These are phyloP conservation scores for Staphylotrichum longicolle DNA, from an alignment of 495 filamentous ascomycete genomes.

Conservation along the genomic window DNA sequence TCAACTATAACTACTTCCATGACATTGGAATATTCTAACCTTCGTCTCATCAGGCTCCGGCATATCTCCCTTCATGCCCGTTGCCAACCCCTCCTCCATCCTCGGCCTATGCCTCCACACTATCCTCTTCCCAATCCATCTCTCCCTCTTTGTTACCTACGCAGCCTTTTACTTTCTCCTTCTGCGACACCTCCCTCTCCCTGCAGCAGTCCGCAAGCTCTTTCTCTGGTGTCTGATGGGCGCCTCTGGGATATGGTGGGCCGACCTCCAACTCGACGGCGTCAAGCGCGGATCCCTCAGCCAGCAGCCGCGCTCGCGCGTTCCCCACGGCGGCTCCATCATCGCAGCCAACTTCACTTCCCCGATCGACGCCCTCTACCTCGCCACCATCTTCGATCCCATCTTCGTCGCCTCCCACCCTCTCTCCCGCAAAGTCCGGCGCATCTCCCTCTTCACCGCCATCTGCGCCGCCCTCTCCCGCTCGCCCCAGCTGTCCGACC, in stretches of 20 bases:
- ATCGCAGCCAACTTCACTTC: constrained; percentile 90
- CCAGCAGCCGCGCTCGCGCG: constrained; percentile 59
- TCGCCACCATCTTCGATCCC: constrained; percentile 95
- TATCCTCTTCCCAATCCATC: constrained; percentile 75
- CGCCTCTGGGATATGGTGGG: constrained; percentile 93
- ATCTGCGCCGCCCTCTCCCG: constrained; percentile 68
- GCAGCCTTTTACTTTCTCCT: constrained; percentile 70
- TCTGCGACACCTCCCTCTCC: constrained; percentile 84
- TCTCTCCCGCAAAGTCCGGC: constrained; percentile 65
- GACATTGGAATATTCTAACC: not conserved
- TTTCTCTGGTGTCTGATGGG: constrained; percentile 81
- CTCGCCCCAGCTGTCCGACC: constrained; percentile 45
- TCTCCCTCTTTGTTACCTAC: constrained; percentile 72
- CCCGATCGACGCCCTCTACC: constrained; percentile 88
- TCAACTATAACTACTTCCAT: not conserved
- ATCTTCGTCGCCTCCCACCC: constrained; percentile 87
- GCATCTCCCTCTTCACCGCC: constrained; percentile 70
- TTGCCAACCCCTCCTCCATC: constrained; percentile 58
- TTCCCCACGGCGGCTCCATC: constrained; percentile 72
- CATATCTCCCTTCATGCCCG: constrained; percentile 91
- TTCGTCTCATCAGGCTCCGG: constrained; percentile 69
- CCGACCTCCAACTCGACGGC: constrained; percentile 92
- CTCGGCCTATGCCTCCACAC: constrained; percentile 61
- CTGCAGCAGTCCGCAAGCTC: constrained; percentile 72
- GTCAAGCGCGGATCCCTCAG: constrained; percentile 76